phyloP scores from a whole-genome alignment of 2,329 filamentous ascomycete genomes.

The Diaporthe sp. region DNA sequence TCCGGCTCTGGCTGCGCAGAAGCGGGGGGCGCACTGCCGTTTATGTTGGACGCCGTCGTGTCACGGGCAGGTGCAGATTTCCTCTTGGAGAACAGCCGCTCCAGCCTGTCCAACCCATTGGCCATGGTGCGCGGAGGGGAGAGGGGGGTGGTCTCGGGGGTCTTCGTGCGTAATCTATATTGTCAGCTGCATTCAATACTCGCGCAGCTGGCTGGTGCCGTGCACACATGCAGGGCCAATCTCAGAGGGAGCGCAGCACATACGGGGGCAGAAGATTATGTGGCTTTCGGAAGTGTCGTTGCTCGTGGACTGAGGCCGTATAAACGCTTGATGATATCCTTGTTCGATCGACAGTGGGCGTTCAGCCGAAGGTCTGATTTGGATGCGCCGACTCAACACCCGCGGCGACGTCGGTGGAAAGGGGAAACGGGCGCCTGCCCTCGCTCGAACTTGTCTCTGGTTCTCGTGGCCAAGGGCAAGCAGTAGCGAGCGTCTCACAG shows the following conservation, averaged over 20 bases:
- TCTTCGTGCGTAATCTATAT: slow-evolving; percentile 43
- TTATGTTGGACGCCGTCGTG: slow-evolving; percentile 42
- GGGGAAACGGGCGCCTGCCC: slow-evolving; percentile 26
- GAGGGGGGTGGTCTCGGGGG: slow-evolving; percentile 11
- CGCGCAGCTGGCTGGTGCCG: slow-evolving; percentile 29
- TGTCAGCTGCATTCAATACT: slow-evolving; percentile 41
- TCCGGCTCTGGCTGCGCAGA: slow-evolving; percentile 33
- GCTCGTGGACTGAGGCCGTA: slow-evolving; percentile 37
- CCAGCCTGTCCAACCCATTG: slow-evolving; percentile 63
- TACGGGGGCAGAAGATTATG: slow-evolving; percentile 34
- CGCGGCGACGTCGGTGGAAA: slow-evolving; percentile 8
- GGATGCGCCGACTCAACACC: background rate
- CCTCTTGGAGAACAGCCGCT: slow-evolving; percentile 66
- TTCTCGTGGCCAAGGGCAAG: slow-evolving; percentile 35
- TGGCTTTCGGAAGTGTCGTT: slow-evolving; percentile 34
- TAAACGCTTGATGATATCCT: slow-evolving; percentile 38
- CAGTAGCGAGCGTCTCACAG: slow-evolving; percentile 38
- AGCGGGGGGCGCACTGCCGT: slow-evolving; percentile 38
- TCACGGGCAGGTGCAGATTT: slow-evolving; percentile 49
- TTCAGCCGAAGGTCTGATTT: background rate
- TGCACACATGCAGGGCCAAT: slow-evolving; percentile 25
- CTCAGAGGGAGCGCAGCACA: slow-evolving; percentile 11
- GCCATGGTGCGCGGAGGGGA: slow-evolving; percentile 56
- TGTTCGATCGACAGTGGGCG: slow-evolving; percentile 32
- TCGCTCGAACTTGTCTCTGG: slow-evolving; percentile 37